Percentiles rank a stretch among this genome's conserved stretches.
phyloP scores from a whole-genome alignment of 2,329 filamentous ascomycete species.

The Penicillium fuscoglaucum region DNA sequence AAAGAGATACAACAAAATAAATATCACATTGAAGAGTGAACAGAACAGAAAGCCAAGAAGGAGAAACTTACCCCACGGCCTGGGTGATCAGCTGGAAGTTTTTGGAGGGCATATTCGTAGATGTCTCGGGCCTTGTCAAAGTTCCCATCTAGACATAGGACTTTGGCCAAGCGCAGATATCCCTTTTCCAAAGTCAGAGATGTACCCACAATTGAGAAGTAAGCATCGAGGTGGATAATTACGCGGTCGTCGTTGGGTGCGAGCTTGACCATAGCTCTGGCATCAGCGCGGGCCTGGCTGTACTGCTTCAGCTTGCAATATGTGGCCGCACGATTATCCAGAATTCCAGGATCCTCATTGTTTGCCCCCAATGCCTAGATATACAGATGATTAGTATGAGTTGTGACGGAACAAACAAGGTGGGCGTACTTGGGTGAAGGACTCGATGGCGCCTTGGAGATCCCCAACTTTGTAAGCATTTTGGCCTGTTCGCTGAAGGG shows the following conservation, averaged over 20 bases:
- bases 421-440: conserved; percentile 41
- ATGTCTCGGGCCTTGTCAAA: conserved; percentile 53
- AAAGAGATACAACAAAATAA: neutral
- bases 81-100: conserved; percentile 43
- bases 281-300: conserved; percentile 56
- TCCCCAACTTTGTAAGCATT: conserved; percentile 46
- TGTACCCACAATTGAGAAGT: neutral
- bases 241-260: conserved; percentile 54
- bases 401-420: conserved; percentile 2
- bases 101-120: conserved; percentile 58
- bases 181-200: neutral
- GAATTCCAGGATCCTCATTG: conserved; percentile 42
- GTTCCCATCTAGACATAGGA: conserved; percentile 49
- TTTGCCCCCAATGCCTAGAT: conserved; percentile 41
- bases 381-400: conserved; percentile 10
- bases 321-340: conserved; percentile 58
- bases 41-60: neutral
- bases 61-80: conserved; percentile 26
- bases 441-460: conserved; percentile 46
- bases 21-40: neutral
- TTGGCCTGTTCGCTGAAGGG: conserved; percentile 43
- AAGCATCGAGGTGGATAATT: conserved; percentile 8
- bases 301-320: conserved; percentile 55
- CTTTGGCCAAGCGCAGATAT: conserved; percentile 8
- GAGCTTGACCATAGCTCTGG: conserved; percentile 56